Percentiles rank a stretch among this genome's conserved stretches.
These are phyloP conservation scores for Rhodotorula sp. DNA, from an alignment of 1,284 basidiomycete genomes.

Conservation along the genomic window DNA sequence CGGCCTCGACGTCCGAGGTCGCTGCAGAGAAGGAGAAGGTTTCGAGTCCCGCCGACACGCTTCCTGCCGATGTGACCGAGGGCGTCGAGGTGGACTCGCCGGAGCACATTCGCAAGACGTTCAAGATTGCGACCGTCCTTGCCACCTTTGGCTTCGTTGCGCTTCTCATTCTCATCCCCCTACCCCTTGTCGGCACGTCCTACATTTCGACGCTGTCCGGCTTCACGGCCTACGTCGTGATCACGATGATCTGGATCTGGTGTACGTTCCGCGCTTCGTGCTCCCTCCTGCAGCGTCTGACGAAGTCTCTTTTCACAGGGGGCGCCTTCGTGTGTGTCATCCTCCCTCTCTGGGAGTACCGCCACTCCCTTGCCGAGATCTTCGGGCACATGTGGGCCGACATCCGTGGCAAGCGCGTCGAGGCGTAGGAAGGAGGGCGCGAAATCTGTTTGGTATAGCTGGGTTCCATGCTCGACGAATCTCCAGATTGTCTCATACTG, in stretches of 20 bases:
- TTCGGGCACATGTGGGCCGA: slow-evolving; percentile 24
- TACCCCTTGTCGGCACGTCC: slow-evolving; percentile 78
- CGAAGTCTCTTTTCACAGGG: not conserved
- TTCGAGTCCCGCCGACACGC: slow-evolving; percentile 1
- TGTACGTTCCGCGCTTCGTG: not conserved
- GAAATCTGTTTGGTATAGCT: no score
- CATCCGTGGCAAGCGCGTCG: slow-evolving; percentile 10
- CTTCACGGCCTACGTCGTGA: slow-evolving; percentile 63
- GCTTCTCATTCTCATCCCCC: slow-evolving; percentile 56
- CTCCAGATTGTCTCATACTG: no score
- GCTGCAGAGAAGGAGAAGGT: slow-evolving; percentile 53
- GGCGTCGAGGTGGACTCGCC: slow-evolving; percentile 60
- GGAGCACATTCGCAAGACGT: slow-evolving; percentile 64
- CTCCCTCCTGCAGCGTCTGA: no score
- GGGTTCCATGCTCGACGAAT: no score
- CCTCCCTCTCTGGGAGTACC: slow-evolving; percentile 40
- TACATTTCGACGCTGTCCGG: slow-evolving; percentile 69
- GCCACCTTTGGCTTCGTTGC: slow-evolving; percentile 59
- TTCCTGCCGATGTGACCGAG: slow-evolving; percentile 24
- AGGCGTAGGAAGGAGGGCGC: no score
- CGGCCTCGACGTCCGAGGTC: not conserved
- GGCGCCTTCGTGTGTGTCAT: slow-evolving; percentile 35
- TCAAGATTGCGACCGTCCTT: slow-evolving; percentile 71
- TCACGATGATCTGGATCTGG: slow-evolving; percentile 51
- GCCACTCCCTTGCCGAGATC: slow-evolving; percentile 15